Conservation (phyloP, 805 yeast genomes). For the Limtongozyma cylindracea region DNA sequence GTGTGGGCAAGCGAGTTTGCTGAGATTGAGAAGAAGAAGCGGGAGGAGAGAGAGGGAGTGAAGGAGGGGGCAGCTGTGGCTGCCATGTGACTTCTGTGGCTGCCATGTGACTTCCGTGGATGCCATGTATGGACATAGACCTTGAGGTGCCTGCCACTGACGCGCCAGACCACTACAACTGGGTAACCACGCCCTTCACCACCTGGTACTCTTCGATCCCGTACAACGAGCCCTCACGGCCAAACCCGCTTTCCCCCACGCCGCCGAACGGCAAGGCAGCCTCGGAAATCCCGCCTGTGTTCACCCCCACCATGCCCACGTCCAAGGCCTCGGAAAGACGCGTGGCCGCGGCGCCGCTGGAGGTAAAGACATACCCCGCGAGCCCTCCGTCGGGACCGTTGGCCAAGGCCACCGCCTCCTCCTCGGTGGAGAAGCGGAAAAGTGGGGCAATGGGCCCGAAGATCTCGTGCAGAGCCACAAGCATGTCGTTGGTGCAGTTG, state of each 20-base stretch:
- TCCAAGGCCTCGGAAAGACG: constrained; percentile 42
- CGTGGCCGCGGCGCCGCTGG: constrained; percentile 25
- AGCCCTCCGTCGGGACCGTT: constrained; percentile 50
- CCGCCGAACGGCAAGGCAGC: constrained; percentile 61
- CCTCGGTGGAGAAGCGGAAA: constrained; percentile 34
- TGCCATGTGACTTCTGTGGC: no score
- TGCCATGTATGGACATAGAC: no score
- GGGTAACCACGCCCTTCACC: no score
- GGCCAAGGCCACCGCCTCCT: constrained; percentile 35
- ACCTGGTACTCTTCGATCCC: constrained; percentile 54
- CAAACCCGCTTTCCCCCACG: constrained; percentile 53
- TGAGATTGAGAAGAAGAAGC: no score
- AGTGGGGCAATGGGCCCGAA: constrained; percentile 66
- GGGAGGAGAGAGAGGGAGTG: no score
- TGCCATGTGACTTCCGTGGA: no score
- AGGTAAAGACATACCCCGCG: constrained; percentile 52
- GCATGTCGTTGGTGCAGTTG: constrained; percentile 31
- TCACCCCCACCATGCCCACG: constrained; percentile 65
- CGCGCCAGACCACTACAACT: no score
- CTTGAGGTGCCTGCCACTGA: no score
- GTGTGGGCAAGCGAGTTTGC: no score
- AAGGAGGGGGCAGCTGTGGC: no score
- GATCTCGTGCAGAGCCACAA: constrained; percentile 42
- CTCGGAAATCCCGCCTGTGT: constrained; percentile 48
- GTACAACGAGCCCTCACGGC: constrained; percentile 57